phyloP scores from a whole-genome alignment of 2,329 filamentous ascomycete genomes.

The Venturiaceae sp. region DNA sequence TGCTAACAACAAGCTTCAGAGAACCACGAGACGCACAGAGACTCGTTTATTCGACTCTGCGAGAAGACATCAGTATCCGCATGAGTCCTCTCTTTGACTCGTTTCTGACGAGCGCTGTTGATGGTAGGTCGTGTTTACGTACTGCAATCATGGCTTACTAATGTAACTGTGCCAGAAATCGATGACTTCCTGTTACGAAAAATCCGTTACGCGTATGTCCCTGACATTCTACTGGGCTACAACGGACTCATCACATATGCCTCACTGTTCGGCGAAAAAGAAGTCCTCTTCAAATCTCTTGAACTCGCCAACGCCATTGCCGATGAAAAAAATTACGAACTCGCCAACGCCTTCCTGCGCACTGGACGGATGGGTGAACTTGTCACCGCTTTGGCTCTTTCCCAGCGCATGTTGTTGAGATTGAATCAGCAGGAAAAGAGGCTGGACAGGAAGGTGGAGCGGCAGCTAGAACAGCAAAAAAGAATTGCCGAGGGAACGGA shows the following conservation, averaged over 20 bases:
- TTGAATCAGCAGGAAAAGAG: neutral
- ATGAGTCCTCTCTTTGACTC: slow-evolving; percentile 26
- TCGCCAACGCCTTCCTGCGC: slow-evolving; percentile 55
- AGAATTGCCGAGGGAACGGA: neutral
- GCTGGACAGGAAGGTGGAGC: neutral
- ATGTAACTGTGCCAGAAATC: neutral
- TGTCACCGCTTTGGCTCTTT: slow-evolving; percentile 37
- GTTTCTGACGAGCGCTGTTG: slow-evolving; percentile 17
- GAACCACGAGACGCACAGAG: neutral
- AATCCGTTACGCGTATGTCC: slow-evolving; percentile 71
- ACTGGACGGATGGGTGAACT: slow-evolving; percentile 65
- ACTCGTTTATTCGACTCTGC: slow-evolving; percentile 16
- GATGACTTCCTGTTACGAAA: neutral
- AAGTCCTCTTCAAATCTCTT: slow-evolving; percentile 75
- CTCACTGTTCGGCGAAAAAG: slow-evolving; percentile 62
- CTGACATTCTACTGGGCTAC: slow-evolving; percentile 77
- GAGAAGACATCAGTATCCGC: slow-evolving; percentile 24
- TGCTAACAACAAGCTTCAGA: neutral
- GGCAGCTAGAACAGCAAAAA: neutral
- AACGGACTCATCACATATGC: slow-evolving; percentile 72
- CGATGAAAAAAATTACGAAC: slow-evolving; percentile 46
- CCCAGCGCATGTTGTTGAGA: neutral
- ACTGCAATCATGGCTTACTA: neutral
- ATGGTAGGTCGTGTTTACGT: slow-evolving; percentile 12
- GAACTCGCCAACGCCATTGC: slow-evolving; percentile 71